Evolutionary conservation across 352 stramenopile species (phyloP).

Genomic region (Globisporangium acanthophoron): DNA sequence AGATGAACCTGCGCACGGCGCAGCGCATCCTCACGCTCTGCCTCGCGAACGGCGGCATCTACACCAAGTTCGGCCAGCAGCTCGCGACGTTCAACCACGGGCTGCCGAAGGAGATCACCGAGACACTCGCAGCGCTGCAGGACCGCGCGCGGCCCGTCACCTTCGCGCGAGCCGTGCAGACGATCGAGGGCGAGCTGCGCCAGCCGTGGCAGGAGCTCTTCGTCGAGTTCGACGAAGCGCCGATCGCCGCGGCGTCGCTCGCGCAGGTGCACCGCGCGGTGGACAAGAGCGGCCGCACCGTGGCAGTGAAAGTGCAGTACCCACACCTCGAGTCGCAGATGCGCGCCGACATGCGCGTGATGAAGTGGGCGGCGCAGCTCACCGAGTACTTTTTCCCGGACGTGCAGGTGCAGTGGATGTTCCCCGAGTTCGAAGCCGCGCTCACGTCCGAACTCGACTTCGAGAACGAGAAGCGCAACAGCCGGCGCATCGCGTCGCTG

Average conservation of each 20-base stretch:
- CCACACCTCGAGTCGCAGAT: constrained; percentile 79
- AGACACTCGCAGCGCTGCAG: constrained; percentile 88
- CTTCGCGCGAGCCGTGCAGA: constrained; percentile 39
- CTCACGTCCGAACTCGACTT: constrained; percentile 81
- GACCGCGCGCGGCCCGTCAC: constrained; percentile 84
- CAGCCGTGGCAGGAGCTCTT: constrained; percentile 85
- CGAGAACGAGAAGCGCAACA: constrained; percentile 81
- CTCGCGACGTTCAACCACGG: constrained; percentile 96
- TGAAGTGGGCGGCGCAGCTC: constrained; percentile 46
- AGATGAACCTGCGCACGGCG: constrained; percentile 80
- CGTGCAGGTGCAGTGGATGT: constrained; percentile 92
- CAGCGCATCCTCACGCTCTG: constrained; percentile 88
- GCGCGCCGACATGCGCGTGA: constrained; percentile 63
- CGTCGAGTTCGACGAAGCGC: constrained; percentile 81
- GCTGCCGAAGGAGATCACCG: constrained; percentile 92
- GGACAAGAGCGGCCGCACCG: constrained; percentile 74
- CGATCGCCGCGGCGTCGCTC: constrained; percentile 94
- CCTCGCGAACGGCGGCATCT: constrained; percentile 92
- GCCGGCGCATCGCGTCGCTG: constrained; percentile 48
- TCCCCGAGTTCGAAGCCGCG: constrained; percentile 91
- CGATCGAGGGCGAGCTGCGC: constrained; percentile 60
- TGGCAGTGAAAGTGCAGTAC: constrained; percentile 98
- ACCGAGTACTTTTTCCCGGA: constrained; percentile 87
- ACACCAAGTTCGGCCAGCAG: constrained; percentile 98
- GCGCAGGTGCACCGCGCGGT: constrained; percentile 95